Evolutionary conservation across 164 flowering plant species (phyloP), one percentile per base, ranked within the genome.

Genomic region (Vitis amurensis): DNA sequence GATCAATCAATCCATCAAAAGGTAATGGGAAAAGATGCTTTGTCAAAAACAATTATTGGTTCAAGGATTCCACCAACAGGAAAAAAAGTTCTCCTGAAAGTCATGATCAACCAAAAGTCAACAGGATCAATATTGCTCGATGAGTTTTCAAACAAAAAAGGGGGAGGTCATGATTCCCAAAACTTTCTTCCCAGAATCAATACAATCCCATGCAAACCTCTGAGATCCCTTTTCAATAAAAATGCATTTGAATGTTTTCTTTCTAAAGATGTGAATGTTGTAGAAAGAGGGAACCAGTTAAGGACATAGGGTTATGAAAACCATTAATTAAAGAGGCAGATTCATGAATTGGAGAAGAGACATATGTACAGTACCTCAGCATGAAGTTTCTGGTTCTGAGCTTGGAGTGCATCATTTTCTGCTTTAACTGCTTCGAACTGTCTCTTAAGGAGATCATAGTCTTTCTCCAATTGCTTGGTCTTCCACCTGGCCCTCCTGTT

Each of bases 401-500:
- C 75, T 73, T 85, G 87, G n/a, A 91, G 92, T 6, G 84, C 73
- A 61, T 91, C 97, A 60, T 90, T 85, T 19, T 90, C 93, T 4
- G 93, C 88, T 73, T 90, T 91, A 29, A 86, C 61, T 1, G 85
- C 86, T 49, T 91, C 94, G 73, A 76, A 87, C 75, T 89, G 94
- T 64, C 84, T 70, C 74, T 91, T 91, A 19, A 91, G 89, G 37
- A 85, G 70, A 56, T 89, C 91, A 77, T 90, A 92, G 72, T 92
- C 97, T 76, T 87, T 92, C 85, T 92, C 97, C 64, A 92, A 74
- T 71, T 90, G 90, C 77, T 92, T 92, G n/a, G 97, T 92, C 81
- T 92, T 92, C 97, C 97, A 92, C 66, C 97, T 78, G 0, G 97
- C 95, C 61, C 97, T 84, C 67, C 93, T 83, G 80, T 92, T 92